Evolutionary conservation across 768 basidiomycete species (phyloP), one percentile per base, ranked within the genome.

Genomic region (Fomitopsis pulvina): DNA sequence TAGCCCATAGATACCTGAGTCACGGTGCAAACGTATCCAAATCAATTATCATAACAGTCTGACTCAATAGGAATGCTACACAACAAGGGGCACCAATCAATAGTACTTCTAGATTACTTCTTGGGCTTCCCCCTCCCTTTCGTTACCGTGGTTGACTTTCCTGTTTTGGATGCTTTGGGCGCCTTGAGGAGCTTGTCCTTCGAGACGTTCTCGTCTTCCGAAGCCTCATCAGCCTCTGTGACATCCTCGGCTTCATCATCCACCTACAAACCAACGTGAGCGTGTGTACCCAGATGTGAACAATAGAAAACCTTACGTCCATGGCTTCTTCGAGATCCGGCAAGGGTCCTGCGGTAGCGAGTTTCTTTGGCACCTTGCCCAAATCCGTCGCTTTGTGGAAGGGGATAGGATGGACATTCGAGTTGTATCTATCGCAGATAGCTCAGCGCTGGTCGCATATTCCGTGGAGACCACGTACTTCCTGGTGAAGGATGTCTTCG

Each of bases 241-340:
- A 71, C 73, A 52, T 76, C 78, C 38, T 73, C 76, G 9, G 71
- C 60, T n/a, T 68, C 69, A 20, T 68, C 70, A 25, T 76, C 73
- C 10, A 64, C 61, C 52, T 63, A 38, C 18, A 28, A 11, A 20
- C 26, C 26, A 12, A 4, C 21, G 28, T 9, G 14, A 27, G 21
- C 22, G 12, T 40, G 14, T 26, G 11, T 57, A 22, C 68, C 53
- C 48, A 63, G 9, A 45, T 11, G 2, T 41, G 25, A 27, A 38
- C 14, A 3, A 32, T 1, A 29, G 0, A 44, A 26, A 3, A 68
- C n/a, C 81, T 61, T 55, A 90, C 86, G 55, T 89, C 92, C 55
- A 85, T 87, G 0, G 84, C 93, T 45, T 98, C 95, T 63, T 97
- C 95, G 18, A 92, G 74, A 68, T 98, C 95, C 0, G 95, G 92